phyloP scores from a whole-genome alignment of 2,329 filamentous ascomycete genomes.

The Epichloe baconii region DNA sequence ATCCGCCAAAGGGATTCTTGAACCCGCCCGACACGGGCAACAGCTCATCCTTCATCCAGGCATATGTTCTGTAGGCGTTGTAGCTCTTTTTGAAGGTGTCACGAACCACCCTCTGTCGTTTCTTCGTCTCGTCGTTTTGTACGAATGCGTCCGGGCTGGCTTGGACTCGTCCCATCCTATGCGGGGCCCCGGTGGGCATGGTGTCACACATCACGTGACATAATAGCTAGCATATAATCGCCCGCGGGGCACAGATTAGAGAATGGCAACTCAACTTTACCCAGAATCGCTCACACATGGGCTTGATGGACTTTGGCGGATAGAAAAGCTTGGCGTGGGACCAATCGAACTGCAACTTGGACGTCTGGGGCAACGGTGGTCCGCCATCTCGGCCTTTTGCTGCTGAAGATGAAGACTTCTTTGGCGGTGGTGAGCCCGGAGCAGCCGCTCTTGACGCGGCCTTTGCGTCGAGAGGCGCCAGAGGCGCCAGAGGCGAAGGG shows the following conservation, averaged over 20 bases:
- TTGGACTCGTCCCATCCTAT: constrained; percentile 18
- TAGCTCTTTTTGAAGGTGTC: constrained; percentile 31
- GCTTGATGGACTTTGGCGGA: constrained; percentile 19
- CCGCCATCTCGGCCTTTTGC: neutral
- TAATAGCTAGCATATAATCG: too few relatives aligned
- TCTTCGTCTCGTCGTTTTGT: constrained; percentile 9
- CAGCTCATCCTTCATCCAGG: constrained; percentile 42
- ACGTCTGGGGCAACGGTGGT: constrained; percentile 1
- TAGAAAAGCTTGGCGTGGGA: constrained; percentile 13
- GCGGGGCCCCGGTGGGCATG: constrained; percentile 15
- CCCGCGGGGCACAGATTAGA: too few relatives aligned
- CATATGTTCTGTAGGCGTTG: constrained; percentile 36
- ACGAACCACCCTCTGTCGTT: constrained; percentile 26
- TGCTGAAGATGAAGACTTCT: neutral
- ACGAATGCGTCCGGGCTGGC: constrained; percentile 13
- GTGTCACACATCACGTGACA: too few relatives aligned
- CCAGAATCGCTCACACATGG: too few relatives aligned
- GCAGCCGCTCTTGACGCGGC: neutral
- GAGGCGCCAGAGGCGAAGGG: constrained; percentile 1
- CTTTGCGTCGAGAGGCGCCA: neutral
- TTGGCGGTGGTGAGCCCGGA: neutral
- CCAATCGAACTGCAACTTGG: constrained; percentile 20
- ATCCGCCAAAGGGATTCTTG: constrained; percentile 38
- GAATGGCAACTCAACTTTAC: too few relatives aligned
- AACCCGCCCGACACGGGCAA: constrained; percentile 31